Base-by-base conservation (phyloP, 495 filamentous ascomycete genomes). In the Bryoglossum gracile region DNA sequence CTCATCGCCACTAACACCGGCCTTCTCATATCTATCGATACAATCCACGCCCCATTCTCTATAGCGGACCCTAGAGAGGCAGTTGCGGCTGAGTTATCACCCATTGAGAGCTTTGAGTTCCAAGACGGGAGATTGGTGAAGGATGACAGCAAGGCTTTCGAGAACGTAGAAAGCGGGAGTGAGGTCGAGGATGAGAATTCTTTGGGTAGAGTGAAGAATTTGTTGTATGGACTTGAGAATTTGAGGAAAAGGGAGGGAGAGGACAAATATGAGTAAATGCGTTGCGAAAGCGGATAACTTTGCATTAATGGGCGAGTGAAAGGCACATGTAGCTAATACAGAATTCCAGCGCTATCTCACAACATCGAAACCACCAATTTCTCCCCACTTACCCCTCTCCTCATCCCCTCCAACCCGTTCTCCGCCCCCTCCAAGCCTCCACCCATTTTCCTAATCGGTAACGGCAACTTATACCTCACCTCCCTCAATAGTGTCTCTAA, bases 151-250 rank as follows among this genome's bases (percentile, higher is more conserved):
- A 35, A 46, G n/a, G 9, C 40, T 8, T 16, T 41, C 11, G 19
- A 11, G 17, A 24, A 13, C 36, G 36, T 8, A 5, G 24, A 26
- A 2, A 19, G 13, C 6, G 30, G 4, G n/a, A 17, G 23, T 13
- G 30, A n/a, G 4, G 37, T 50, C 10, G 38, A 13, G 8, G 19
- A 39, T 14, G 41, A 41, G 2, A 59, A 38, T 21, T 50, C 45
- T n/a, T 56, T 66, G 13, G 60, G 69, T 30, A 64, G 73, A 32
- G 50, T 83, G 19, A 67, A 73, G 10, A 77, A 80, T 38, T 64
- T 81, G 0, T 52, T 95, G 44, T 95, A 95, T 65, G 70, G 71
- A 2, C 65, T 88, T 39, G 83, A 80, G 40, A 82, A 80, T 48
- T 68, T 95, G 42, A 74, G 90, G 42, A 96, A 94, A 70, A 75